These are phyloP conservation scores for Auricularia cornea DNA, from an alignment of 768 basidiomycete species.

Conservation along the genomic window DNA sequence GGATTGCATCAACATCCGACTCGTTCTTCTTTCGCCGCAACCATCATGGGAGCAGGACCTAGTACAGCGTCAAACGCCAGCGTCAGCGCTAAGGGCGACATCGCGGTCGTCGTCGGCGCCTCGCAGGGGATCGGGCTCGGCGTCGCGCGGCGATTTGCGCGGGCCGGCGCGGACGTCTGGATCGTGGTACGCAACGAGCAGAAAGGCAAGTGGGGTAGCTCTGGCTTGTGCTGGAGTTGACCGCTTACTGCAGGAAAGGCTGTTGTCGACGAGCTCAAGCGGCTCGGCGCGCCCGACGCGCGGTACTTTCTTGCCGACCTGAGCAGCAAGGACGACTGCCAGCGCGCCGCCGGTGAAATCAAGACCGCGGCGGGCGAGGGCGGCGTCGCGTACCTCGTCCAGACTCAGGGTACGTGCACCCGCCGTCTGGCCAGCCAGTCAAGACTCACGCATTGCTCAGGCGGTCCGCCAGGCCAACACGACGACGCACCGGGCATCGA, in stretches of 20 bases:
- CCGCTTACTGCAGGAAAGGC: background rate
- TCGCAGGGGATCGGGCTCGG: slow-evolving; percentile 20
- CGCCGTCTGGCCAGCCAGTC: no score
- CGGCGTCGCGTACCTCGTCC: background rate
- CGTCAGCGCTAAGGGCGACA: background rate
- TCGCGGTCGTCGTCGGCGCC: slow-evolving; percentile 21
- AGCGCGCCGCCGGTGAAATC: background rate
- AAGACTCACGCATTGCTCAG: background rate
- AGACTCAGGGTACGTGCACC: background rate
- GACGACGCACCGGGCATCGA: background rate
- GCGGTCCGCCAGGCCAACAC: background rate
- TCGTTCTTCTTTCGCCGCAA: no score
- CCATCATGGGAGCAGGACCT: no score
- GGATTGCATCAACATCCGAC: no score
- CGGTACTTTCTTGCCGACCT: background rate
- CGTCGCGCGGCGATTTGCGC: slow-evolving; percentile 19
- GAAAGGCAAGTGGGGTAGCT: background rate
- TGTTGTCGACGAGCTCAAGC: background rate
- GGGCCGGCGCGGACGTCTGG: slow-evolving; percentile 13
- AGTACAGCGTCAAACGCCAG: background rate
- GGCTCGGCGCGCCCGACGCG: background rate
- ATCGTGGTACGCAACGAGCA: background rate
- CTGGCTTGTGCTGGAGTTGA: background rate
- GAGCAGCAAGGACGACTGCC: background rate
- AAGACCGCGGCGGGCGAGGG: background rate